These are phyloP conservation scores for Fusarium sp. DNA, from an alignment of 2,329 filamentous ascomycete genomes.

Conservation along the genomic window DNA sequence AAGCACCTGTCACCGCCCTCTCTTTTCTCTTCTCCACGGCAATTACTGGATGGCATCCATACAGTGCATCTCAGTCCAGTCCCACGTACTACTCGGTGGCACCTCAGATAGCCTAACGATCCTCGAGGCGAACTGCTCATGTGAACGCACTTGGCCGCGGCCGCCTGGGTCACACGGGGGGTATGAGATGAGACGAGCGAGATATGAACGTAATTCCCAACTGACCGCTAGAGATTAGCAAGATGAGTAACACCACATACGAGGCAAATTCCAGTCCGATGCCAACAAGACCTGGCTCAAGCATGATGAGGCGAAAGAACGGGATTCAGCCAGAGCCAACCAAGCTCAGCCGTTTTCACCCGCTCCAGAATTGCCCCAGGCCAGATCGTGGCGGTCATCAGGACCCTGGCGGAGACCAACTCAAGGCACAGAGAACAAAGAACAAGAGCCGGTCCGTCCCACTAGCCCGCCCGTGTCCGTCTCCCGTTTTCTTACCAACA, in stretches of 20 bases:
- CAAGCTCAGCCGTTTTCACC: conserved; percentile 34
- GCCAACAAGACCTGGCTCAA: conserved; percentile 17
- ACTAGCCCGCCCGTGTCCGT: conserved; percentile 36
- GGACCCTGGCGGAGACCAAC: neutral
- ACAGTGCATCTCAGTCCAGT: neutral
- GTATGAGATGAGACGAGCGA: conserved; percentile 12
- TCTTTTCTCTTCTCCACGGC: neutral
- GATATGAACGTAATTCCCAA: conserved; percentile 15
- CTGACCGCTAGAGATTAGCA: conserved; percentile 41
- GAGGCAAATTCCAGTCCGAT: conserved; percentile 33
- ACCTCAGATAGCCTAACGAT: conserved; percentile 7
- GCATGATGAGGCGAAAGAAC: conserved; percentile 32
- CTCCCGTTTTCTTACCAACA: conserved; percentile 12
- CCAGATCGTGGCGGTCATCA: conserved; percentile 16
- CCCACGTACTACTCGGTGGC: neutral
- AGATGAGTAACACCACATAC: conserved; percentile 27
- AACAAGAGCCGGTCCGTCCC: conserved; percentile 45
- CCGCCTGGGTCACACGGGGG: conserved; percentile 38
- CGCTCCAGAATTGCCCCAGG: conserved; percentile 27
- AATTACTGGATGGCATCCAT: neutral
- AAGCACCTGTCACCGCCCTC: conserved; percentile 30
- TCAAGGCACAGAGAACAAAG: conserved; percentile 19
- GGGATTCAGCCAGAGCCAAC: conserved; percentile 30
- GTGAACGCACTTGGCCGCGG: conserved; percentile 34
- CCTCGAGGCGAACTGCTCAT: conserved; percentile 36